Conservation (phyloP, 2,329 filamentous ascomycete species). For the Aspergillus versicolor region DNA sequence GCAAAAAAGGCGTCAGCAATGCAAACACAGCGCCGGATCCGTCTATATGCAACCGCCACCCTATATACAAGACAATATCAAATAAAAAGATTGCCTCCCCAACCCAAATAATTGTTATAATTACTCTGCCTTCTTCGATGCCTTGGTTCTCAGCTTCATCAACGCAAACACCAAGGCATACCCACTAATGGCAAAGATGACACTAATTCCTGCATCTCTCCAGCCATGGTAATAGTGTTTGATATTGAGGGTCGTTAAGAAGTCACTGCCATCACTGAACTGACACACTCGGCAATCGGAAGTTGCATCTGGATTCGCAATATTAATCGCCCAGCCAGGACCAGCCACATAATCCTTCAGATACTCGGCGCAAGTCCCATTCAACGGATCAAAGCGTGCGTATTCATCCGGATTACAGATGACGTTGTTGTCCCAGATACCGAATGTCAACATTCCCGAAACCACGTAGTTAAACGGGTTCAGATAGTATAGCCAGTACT, state of each 20-base stretch:
- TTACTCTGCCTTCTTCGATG: constrained; percentile 36
- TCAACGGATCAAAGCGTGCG: constrained; percentile 43
- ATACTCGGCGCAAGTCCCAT: constrained; percentile 58
- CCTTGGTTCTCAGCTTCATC: constrained; percentile 41
- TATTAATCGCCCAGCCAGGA: constrained; percentile 49
- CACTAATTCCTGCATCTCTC: constrained; percentile 63
- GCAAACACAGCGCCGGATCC: too few relatives aligned
- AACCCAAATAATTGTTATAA: too few relatives aligned
- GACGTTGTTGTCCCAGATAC: constrained; percentile 49
- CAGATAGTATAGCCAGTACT: constrained; percentile 62
- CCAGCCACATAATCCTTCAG: constrained; percentile 51
- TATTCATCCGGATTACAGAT: constrained; percentile 51
- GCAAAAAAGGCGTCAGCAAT: too few relatives aligned
- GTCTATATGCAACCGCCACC: too few relatives aligned
- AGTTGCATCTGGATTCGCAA: constrained; percentile 61
- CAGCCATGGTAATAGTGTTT: constrained; percentile 63
- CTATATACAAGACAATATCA: too few relatives aligned
- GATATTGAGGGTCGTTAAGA: constrained; percentile 60
- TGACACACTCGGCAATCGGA: constrained; percentile 61
- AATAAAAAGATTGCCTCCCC: too few relatives aligned
- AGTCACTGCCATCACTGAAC: constrained; percentile 59
- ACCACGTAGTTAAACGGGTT: constrained; percentile 65
- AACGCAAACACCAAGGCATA: constrained; percentile 51
- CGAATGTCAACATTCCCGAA: constrained; percentile 55
- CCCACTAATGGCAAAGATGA: constrained; percentile 55